Conservation (phyloP, 208 protist species). For the Crithidia sp. region DNA sequence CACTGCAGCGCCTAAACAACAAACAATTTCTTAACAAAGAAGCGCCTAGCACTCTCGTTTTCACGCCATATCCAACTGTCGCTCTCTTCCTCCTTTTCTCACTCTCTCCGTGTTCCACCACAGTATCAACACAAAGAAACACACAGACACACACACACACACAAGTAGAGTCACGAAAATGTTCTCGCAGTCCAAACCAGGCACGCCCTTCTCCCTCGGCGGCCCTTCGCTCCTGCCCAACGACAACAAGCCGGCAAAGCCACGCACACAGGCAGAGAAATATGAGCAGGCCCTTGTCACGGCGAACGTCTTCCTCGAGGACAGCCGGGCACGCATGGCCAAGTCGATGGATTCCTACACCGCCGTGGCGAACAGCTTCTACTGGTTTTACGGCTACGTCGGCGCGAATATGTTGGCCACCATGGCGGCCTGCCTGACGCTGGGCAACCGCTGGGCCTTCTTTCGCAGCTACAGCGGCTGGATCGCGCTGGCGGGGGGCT, state of each 20-base stretch:
- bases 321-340: slow-evolving; percentile 57
- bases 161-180: slow-evolving; percentile 11
- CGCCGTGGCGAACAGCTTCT: slow-evolving; percentile 71
- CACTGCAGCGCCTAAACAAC: too few relatives aligned
- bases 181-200: slow-evolving; percentile 42
- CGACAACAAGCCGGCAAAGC: slow-evolving; percentile 38
- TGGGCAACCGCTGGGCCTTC: slow-evolving; percentile 72
- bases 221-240: not conserved
- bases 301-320: slow-evolving; percentile 78
- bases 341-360: slow-evolving; percentile 63
- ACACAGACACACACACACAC: too few relatives aligned
- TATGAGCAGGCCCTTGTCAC: slow-evolving; percentile 75
- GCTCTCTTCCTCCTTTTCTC: not conserved
- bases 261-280: slow-evolving; percentile 60
- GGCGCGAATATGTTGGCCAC: slow-evolving; percentile 67
- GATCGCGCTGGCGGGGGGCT: slow-evolving; percentile 77
- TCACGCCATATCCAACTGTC: too few relatives aligned
- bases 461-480: slow-evolving; percentile 76
- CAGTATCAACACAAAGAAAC: too few relatives aligned
- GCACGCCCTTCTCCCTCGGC: slow-evolving; percentile 5
- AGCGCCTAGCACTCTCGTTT: too few relatives aligned
- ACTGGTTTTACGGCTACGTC: slow-evolving; percentile 90
- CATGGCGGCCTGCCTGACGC: slow-evolving; percentile 65
- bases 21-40: too few relatives aligned
- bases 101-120: too few relatives aligned